Evolutionary conservation across 129 eudicot species (phyloP), one percentile per base, ranked within the genome.

Genomic region (Flaveria trinervia): DNA sequence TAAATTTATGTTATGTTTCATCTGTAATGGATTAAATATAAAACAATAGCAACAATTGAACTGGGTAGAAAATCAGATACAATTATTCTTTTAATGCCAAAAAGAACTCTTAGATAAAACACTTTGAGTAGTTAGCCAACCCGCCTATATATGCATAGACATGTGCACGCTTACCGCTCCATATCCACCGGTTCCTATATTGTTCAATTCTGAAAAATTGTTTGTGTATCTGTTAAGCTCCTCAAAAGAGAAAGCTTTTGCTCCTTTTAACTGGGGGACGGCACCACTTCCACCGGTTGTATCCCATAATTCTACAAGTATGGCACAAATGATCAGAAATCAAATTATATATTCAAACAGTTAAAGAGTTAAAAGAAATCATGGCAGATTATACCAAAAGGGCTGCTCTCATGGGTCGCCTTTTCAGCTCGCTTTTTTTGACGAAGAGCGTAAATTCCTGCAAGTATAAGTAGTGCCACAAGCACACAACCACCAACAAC

Each of bases 181-280:
- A 71, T 91, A 91, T 33, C 97, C 94, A 64, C 97, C 97, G 7
- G 72, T 23, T 73, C 97, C 97, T 59, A 88, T 85, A 56, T 65
- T 81, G 72, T 85, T 86, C 14, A 7, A 45, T 11, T 83, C 85
- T n/a, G 90, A 76, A 65, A 91, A 91, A 36, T 83, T 86, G 57
- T 85, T 80, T 4, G 97, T 88, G 80, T 39, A 82, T 72, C 71
- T 88, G 70, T 77, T 84, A 64, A 91, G 81, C 15, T 86, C 97
- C 46, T 86, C 94, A 77, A 86, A 88, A 9, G 93, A 75, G 86
- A 86, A 86, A 59, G 68, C 59, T 79, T 82, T 81, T 26, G 88
- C 85, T 86, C 92, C 94, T 85, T 83, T 91, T 39, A 88, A 30
- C 70, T 88, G 91, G 54, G 94, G 97, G 39, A 85, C 87, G 8